These are phyloP conservation scores for Oemleria cerasiformis DNA, from an alignment of 306 rosid species.

Conservation along the genomic window DNA sequence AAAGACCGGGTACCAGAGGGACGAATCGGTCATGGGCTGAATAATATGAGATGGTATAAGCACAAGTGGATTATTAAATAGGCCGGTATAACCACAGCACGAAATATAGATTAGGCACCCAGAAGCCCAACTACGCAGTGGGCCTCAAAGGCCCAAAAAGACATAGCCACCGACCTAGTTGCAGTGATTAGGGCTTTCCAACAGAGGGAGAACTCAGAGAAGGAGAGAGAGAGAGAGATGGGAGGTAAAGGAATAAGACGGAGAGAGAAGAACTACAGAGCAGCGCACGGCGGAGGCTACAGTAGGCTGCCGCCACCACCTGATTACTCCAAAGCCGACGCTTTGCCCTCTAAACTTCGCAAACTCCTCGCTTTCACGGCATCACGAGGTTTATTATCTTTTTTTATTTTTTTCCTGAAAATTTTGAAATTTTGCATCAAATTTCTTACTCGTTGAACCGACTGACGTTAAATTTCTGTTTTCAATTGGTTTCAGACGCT, in stretches of 20 bases:
- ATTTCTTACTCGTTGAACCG: background rate
- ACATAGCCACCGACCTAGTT: background rate
- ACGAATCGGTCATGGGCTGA: too few species aligned
- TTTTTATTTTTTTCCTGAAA: background rate
- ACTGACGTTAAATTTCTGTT: background rate
- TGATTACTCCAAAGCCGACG: slow-evolving; percentile 46
- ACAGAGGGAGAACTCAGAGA: background rate
- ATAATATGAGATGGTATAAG: too few species aligned
- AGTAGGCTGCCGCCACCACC: slow-evolving; percentile 86
- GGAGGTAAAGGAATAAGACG: slow-evolving; percentile 72
- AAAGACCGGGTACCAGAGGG: too few species aligned
- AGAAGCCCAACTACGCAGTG: background rate
- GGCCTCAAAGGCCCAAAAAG: background rate
- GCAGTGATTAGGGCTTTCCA: slow-evolving; percentile 7
- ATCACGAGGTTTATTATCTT: slow-evolving; percentile 35
- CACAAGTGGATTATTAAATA: too few species aligned
- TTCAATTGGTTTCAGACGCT: slow-evolving; percentile 35
- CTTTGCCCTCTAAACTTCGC: slow-evolving; percentile 76
- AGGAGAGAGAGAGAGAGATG: slow-evolving; percentile 31
- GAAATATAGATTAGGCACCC: too few species aligned
- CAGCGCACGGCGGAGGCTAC: slow-evolving; percentile 83
- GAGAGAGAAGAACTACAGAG: slow-evolving; percentile 80
- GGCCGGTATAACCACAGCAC: too few species aligned
- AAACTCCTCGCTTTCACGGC: slow-evolving; percentile 49
- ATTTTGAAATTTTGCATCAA: background rate